Evolutionary conservation across 768 basidiomycete genomes (phyloP).

Genomic region (Mrakia frigida): DNA sequence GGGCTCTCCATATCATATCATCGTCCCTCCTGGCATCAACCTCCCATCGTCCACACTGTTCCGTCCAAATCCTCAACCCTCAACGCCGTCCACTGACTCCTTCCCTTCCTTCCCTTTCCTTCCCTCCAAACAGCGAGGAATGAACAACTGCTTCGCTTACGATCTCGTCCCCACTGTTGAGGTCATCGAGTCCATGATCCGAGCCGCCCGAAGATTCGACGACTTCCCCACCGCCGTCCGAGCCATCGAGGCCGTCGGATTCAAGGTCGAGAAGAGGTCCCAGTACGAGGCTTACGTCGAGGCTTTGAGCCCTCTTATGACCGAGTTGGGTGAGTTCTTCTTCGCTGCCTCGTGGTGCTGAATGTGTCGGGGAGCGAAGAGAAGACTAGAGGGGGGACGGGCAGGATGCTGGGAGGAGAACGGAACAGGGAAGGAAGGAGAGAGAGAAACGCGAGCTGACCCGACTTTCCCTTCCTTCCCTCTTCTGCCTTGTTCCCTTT

Average conservation of each 20-base stretch:
- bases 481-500: neutral
- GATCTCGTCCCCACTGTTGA: constrained; percentile 83
- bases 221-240: constrained; percentile 96
- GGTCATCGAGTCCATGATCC: constrained; percentile 80
- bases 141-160: constrained; percentile 99
- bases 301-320: constrained; percentile 77
- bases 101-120: neutral
- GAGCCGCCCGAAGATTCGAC: constrained; percentile 83
- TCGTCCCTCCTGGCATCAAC: too few relatives aligned
- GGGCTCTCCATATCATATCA: too few relatives aligned
- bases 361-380: too few relatives aligned
- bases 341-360: too few relatives aligned
- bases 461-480: neutral
- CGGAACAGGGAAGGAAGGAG: neutral
- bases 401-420: neutral
- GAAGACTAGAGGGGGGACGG: too few relatives aligned
- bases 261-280: constrained; percentile 95
- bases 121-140: constrained; percentile 63
- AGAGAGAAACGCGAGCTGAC: neutral
- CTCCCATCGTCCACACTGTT: neutral
- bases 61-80: neutral
- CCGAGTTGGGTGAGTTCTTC: constrained; percentile 74
- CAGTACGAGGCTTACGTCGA: constrained; percentile 92
- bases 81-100: neutral
- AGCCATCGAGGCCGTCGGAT: constrained; percentile 89